phyloP scores from a whole-genome alignment of 2,329 filamentous ascomycete species.

The Botrytis sinoallii region DNA sequence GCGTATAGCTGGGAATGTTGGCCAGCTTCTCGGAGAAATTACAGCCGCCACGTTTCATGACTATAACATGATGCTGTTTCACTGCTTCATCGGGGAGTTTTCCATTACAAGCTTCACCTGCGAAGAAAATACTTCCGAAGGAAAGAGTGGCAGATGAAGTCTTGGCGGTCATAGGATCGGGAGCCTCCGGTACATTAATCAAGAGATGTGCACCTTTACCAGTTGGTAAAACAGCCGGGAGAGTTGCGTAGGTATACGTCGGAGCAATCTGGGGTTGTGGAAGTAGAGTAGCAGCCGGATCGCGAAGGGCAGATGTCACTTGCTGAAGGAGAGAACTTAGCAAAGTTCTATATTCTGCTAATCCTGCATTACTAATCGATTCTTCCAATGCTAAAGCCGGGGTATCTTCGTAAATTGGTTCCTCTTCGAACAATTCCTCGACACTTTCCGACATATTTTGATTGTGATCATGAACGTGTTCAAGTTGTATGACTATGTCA shows the following conservation, averaged over 20 bases:
- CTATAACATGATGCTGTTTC: slow-evolving; percentile 67
- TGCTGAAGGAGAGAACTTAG: slow-evolving; percentile 48
- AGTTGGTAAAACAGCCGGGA: slow-evolving; percentile 49
- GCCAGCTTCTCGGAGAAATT: slow-evolving; percentile 78
- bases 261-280: slow-evolving; percentile 38
- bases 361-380: slow-evolving; percentile 22
- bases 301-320: slow-evolving; percentile 50
- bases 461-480: slow-evolving; percentile 28
- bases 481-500: slow-evolving; percentile 63
- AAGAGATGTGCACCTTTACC: slow-evolving; percentile 65
- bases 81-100: slow-evolving; percentile 51
- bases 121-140: slow-evolving; percentile 71
- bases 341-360: slow-evolving; percentile 38
- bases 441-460: slow-evolving; percentile 24
- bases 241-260: slow-evolving; percentile 34
- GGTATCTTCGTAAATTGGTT: slow-evolving; percentile 23
- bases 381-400: slow-evolving; percentile 18
- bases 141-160: slow-evolving; percentile 46
- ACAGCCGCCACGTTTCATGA: slow-evolving; percentile 79
- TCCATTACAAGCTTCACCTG: slow-evolving; percentile 60
- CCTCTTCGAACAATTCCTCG: slow-evolving; percentile 28
- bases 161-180: slow-evolving; percentile 38
- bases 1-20: slow-evolving; percentile 77
- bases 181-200: slow-evolving; percentile 52
- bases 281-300: slow-evolving; percentile 42